Conservation (phyloP, 2,329 filamentous ascomycete species). For the Xylaria hypoxylon region DNA sequence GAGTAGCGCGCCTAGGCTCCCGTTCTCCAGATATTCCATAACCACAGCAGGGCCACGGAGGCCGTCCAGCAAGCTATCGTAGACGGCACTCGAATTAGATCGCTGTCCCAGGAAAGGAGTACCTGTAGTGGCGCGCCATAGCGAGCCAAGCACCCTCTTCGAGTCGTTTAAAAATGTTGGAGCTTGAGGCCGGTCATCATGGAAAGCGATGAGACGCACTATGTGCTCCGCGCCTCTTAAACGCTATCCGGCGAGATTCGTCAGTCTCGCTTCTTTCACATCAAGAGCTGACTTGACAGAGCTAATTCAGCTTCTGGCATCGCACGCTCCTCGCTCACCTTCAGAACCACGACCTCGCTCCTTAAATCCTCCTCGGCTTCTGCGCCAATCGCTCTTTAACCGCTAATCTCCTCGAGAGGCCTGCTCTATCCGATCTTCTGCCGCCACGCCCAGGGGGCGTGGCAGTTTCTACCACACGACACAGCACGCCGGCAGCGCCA, state of each 20-base stretch:
- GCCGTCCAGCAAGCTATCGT: not conserved
- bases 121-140: not conserved
- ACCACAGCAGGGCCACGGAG: not conserved
- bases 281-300: too few species aligned
- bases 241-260: not conserved
- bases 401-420: not conserved
- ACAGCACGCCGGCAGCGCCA: not conserved
- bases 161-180: not conserved
- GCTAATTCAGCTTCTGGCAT: too few species aligned
- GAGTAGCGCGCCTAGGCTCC: not conserved
- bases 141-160: not conserved
- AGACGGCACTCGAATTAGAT: not conserved
- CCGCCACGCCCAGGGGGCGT: not conserved
- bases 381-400: too few species aligned
- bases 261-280: not conserved
- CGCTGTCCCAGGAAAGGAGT: too few species aligned
- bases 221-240: slow-evolving; percentile 5
- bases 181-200: not conserved
- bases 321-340: not conserved
- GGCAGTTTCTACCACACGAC: not conserved
- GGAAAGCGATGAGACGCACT: not conserved
- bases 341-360: not conserved
- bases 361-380: not conserved
- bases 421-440: not conserved
- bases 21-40: slow-evolving; percentile 5